Percentiles rank a stretch among this genome's conserved stretches.
Conservation (phyloP, 129 eudicot species). For the Chrysanthemum seticuspe region DNA sequence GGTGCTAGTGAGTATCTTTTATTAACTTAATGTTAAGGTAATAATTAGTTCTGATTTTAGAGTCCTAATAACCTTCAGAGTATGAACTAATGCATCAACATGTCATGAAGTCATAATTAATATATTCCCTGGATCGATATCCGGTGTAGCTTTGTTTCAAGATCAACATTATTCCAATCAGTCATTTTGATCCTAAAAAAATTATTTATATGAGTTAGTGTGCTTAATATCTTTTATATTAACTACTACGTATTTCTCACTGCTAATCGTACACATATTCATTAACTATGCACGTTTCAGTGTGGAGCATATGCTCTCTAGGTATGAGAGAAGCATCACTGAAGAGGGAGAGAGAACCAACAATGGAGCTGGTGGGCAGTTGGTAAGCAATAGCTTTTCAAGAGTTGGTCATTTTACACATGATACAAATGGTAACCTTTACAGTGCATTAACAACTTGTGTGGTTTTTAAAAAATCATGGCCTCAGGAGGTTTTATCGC, state of each 20-base stretch:
- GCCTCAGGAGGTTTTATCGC: conserved; percentile 6
- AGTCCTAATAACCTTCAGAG: neutral
- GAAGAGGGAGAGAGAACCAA: neutral
- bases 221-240: neutral
- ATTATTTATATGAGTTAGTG: neutral
- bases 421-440: neutral
- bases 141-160: neutral
- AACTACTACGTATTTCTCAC: neutral
- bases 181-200: no score
- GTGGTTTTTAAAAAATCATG: neutral
- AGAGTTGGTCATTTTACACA: neutral
- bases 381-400: neutral
- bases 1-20: no score
- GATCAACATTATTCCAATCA: neutral
- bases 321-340: neutral
- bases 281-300: neutral
- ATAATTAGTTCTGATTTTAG: no score
- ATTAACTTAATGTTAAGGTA: no score
- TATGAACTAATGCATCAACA: neutral
- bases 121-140: neutral
- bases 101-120: neutral
- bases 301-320: conserved; percentile 1
- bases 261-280: neutral
- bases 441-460: neutral
- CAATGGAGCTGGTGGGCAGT: neutral